Percentiles rank a stretch among this genome's conserved stretches.
Conservation (phyloP, 192 early-diverging fungal species). For the Backusella luteola region DNA sequence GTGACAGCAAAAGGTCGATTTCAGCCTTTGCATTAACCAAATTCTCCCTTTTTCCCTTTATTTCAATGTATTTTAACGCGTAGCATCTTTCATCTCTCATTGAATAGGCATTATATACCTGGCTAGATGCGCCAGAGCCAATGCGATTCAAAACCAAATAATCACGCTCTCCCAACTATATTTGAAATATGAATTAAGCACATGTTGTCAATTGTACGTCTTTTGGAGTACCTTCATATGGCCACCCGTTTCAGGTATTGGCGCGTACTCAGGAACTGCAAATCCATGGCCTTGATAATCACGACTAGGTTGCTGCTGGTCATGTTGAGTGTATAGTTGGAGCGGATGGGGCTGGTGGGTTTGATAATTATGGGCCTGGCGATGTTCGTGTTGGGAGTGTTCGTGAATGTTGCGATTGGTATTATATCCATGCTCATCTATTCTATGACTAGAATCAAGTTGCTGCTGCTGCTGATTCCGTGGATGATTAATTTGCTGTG, state of each 20-base stretch:
- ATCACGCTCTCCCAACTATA: constrained; percentile 41
- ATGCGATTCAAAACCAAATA: constrained; percentile 57
- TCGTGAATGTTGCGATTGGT: neutral
- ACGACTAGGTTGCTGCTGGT: neutral
- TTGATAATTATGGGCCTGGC: too few species aligned
- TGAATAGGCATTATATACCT: constrained; percentile 87
- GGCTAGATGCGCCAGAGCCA: constrained; percentile 85
- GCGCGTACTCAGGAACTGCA: neutral
- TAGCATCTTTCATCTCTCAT: constrained; percentile 65
- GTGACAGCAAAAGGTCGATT: constrained; percentile 68
- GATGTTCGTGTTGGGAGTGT: too few species aligned
- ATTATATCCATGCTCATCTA: neutral
- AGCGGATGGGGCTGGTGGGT: too few species aligned
- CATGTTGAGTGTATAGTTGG: too few species aligned
- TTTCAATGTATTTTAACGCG: constrained; percentile 83
- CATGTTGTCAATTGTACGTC: neutral
- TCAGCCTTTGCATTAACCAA: constrained; percentile 79
- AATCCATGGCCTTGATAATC: neutral
- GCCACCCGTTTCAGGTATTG: neutral
- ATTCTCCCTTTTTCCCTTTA: constrained; percentile 61
- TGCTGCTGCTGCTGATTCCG: neutral
- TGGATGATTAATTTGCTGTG: neutral
- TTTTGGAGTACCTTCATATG: neutral
- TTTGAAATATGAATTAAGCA: neutral
- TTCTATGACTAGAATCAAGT: neutral